Evolutionary conservation across 2,329 filamentous ascomycete genomes (phyloP).

Genomic region (Calonectria henricotiae): DNA sequence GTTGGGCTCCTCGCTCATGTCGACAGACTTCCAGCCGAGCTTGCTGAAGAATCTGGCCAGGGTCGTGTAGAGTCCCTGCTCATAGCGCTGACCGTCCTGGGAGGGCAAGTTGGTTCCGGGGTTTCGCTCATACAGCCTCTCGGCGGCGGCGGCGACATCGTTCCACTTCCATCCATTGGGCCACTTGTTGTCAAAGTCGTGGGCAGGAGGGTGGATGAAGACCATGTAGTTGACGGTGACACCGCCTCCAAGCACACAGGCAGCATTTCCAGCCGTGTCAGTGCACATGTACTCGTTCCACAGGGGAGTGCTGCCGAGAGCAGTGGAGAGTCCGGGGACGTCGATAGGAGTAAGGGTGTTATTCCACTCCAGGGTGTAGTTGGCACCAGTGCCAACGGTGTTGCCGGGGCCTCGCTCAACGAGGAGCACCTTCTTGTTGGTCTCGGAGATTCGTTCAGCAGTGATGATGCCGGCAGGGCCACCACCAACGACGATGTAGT

Average conservation of each 20-base stretch:
- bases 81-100: constrained; percentile 76
- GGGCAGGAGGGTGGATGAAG: constrained; percentile 77
- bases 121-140: constrained; percentile 73
- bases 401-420: constrained; percentile 74
- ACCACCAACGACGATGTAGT: constrained; percentile 51
- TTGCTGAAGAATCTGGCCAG: constrained; percentile 72
- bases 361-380: constrained; percentile 74
- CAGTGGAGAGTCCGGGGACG: constrained; percentile 72
- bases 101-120: constrained; percentile 73
- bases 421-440: constrained; percentile 76
- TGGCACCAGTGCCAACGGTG: constrained; percentile 75
- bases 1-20: constrained; percentile 72
- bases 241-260: constrained; percentile 78
- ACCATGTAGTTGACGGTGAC: constrained; percentile 78
- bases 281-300: constrained; percentile 65
- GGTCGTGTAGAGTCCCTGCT: constrained; percentile 76
- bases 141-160: constrained; percentile 72
- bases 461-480: constrained; percentile 51
- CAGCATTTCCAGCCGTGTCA: constrained; percentile 61
- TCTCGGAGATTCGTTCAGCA: constrained; percentile 68
- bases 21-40: constrained; percentile 76
- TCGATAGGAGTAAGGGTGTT: constrained; percentile 78
- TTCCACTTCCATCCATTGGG: constrained; percentile 76
- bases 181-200: constrained; percentile 81
- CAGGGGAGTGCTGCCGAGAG: constrained; percentile 77